Conservation (phyloP, 768 basidiomycete species). For the Suillus variegatus region DNA sequence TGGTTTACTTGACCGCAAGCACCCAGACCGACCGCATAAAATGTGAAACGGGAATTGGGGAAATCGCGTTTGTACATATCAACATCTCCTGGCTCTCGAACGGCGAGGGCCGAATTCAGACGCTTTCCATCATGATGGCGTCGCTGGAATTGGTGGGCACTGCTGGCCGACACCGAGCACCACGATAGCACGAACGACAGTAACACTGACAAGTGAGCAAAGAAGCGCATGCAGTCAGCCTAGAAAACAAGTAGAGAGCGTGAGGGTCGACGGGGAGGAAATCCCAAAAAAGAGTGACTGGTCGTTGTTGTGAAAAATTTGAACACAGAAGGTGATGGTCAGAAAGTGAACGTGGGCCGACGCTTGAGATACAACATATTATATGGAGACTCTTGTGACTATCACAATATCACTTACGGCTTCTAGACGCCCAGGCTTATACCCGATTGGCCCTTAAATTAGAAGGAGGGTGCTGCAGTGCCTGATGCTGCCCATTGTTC, state of each 20-base stretch:
- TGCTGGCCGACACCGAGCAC: slow-evolving; percentile 18
- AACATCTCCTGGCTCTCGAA: slow-evolving; percentile 27
- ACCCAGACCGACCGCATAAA: slow-evolving; percentile 43
- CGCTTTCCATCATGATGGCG: slow-evolving; percentile 28
- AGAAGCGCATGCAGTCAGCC: slow-evolving; percentile 23
- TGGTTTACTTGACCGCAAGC: slow-evolving; percentile 38
- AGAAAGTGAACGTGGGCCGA: slow-evolving; percentile 1
- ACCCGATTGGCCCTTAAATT: not conserved
- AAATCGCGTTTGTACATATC: slow-evolving; percentile 22
- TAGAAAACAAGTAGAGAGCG: slow-evolving; percentile 8
- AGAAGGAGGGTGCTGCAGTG: not conserved
- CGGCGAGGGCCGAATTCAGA: slow-evolving; percentile 21
- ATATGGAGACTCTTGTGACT: not conserved
- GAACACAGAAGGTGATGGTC: slow-evolving; percentile 12
- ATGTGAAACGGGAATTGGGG: slow-evolving; percentile 34
- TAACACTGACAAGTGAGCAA: slow-evolving; percentile 20
- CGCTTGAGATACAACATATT: not conserved
- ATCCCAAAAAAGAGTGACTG: slow-evolving; percentile 24
- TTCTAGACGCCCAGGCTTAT: not conserved
- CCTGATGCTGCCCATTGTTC: not conserved
- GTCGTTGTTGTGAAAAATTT: slow-evolving; percentile 9
- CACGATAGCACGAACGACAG: slow-evolving; percentile 22
- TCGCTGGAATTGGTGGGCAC: slow-evolving; percentile 23
- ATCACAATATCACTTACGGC: slow-evolving; percentile 2
- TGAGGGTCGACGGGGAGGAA: slow-evolving; percentile 4